Evolutionary conservation across 2,329 filamentous ascomycete species (phyloP), one percentile per base, ranked within the genome.

Genomic region (Drechslerella stenobrocha): DNA sequence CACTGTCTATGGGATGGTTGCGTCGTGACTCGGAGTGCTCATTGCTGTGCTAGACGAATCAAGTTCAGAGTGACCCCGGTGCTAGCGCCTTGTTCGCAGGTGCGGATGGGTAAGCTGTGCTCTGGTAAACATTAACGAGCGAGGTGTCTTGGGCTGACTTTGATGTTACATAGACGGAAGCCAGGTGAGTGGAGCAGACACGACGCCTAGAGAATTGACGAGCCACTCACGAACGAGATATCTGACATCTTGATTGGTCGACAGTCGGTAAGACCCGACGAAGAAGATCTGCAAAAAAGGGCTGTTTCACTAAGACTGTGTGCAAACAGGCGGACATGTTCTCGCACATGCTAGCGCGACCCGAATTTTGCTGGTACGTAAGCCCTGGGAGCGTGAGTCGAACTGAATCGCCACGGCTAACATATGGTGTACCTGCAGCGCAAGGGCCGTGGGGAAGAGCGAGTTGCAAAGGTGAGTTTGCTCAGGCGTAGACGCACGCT

Each of bases 61-160:
- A 88, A 76, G 85, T 88, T 32, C 85, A 87, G 76, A 86, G 83
- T 61, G 85, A 87, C 71, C 85, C 85, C 11, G 85, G 85, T 67
- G 85, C 85, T 8, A 87, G 80, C 74, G 83, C 85, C 45, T 78
- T 87, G 8, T 87, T 87, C 73, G 83, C 84, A 51, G 81, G 84
- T 70, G 84, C 83, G 58, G 85, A 87, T 76, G 85, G 85, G 45
- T 63, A 50, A 57, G 64, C 63, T 18, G 13, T 20, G 30, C 37
- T 42, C 44, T 22, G 44, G 30, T 51, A 8, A n/a, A 35, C 30
- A 23, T 9, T 23, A 18, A 30, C 23, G n/a, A 20, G 11, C 15
- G 32, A 18, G 11, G 35, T 13, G 24, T 30, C 8, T 32, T 4
- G 35, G 24, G 52, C 67, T 70, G 42, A 70, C 26, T 26, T 28